Percentiles rank a stretch among this genome's conserved stretches.
Evolutionary conservation across 1,139 yeast genomes (phyloP).

Genomic region (Candida anutae): DNA sequence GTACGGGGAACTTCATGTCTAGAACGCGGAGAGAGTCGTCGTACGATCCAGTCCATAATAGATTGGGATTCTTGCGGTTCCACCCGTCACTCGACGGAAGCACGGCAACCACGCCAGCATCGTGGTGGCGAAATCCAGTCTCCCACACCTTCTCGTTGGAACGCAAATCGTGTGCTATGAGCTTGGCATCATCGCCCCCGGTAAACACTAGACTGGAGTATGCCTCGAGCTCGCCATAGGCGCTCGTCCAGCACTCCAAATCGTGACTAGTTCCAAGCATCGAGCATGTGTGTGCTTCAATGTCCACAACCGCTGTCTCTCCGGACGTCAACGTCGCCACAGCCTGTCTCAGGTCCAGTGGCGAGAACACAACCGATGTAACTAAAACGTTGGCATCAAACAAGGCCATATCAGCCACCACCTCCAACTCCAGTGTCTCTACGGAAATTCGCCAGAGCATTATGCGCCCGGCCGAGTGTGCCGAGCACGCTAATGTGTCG

Average conservation of each 20-base stretch:
- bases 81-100: constrained; percentile 39
- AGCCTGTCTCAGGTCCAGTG: constrained; percentile 22
- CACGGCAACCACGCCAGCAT: constrained; percentile 84
- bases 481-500: constrained; percentile 43
- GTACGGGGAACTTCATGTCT: constrained; percentile 58
- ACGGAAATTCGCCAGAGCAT: constrained; percentile 48
- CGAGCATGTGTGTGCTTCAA: constrained; percentile 8
- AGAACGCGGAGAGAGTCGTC: constrained; percentile 70
- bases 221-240: constrained; percentile 54
- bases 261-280: constrained; percentile 37
- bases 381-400: constrained; percentile 47
- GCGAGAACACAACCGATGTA: constrained; percentile 62
- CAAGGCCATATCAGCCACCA: constrained; percentile 20
- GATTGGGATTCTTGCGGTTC: constrained; percentile 38
- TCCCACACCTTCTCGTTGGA: constrained; percentile 40
- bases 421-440: constrained; percentile 3
- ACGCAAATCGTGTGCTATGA: constrained; percentile 72
- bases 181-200: constrained; percentile 83
- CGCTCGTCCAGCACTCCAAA: constrained; percentile 87
- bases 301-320: constrained; percentile 27
- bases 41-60: constrained; percentile 84
- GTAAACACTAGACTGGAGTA: constrained; percentile 58
- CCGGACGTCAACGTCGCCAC: constrained; percentile 60
- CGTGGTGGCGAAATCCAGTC: constrained; percentile 54
- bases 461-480: constrained; percentile 76